Evolutionary conservation across 495 filamentous ascomycete genomes (phyloP), one percentile per base, ranked within the genome.

Genomic region (Xylaria nigripes): DNA sequence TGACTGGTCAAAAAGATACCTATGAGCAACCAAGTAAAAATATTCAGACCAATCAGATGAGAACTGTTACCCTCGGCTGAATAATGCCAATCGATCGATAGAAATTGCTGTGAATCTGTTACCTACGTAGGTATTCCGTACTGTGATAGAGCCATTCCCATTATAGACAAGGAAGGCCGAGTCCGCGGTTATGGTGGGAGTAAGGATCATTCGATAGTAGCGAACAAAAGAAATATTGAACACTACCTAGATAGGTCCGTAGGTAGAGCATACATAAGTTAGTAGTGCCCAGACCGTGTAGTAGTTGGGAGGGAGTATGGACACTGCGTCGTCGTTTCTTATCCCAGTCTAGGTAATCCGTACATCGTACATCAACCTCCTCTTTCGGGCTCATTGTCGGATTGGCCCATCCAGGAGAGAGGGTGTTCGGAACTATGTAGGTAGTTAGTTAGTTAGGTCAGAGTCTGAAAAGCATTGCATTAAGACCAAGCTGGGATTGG

Each of bases 201-300:
- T 45, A 27, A 50, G 46, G 50, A 55, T 55, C 34, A 46, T 55
- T 55, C 53, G 53, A 55, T 55, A 55, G 53, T 55, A 55, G 36
- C 42, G 53, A 45, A 38, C 53, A 55, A 55, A 55, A 55, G 46
- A 50, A 55, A 55, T 18, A n/a, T n/a, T n/a, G n/a, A n/a, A n/a
- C n/a, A n/a, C n/a, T n/a, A n/a, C n/a, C n/a, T n/a, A n/a, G n/a
- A 43, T 29, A 29, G 9, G 4, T 4, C 27, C 27, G 27, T 4
- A 16, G n/a, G 15, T 40, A 40, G 36, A 18, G 18, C 36, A 18
- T 40, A 16, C 36, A 29, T n/a, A n/a, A n/a, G n/a, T n/a, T n/a
- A 36, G 25, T 36, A 36, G 13, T 36, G 32, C 5, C 32, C 32
- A 12, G 23, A 44, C 36, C 16, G 42, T 49, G 34, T 34, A 55